A percentile compares a stretch with the other conserved stretches of the same genome.
phyloP scores from a whole-genome alignment of 2,329 filamentous ascomycete species.

The Botrytis fabae region DNA sequence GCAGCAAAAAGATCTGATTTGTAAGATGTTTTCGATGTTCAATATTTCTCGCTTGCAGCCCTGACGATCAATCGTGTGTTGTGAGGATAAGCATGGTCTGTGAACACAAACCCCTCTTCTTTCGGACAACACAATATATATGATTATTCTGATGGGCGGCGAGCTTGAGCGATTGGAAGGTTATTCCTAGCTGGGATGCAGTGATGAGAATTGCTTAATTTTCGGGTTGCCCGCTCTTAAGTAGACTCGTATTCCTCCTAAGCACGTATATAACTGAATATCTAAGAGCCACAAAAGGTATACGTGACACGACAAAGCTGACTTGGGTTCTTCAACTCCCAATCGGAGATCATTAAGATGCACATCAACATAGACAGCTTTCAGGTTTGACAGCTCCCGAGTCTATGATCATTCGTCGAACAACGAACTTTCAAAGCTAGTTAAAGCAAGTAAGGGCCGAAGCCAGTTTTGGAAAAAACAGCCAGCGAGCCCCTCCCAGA shows the following conservation, averaged over 20 bases:
- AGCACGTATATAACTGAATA: background rate
- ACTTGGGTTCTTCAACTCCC: constrained; percentile 3
- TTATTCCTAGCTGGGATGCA: background rate
- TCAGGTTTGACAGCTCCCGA: constrained; percentile 11
- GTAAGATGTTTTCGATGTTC: constrained; percentile 5
- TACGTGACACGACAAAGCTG: background rate
- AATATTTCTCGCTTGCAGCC: constrained; percentile 17
- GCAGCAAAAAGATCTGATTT: constrained; percentile 10
- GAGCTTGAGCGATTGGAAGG: background rate
- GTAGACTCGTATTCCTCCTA: constrained; percentile 1
- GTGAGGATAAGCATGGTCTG: constrained; percentile 16
- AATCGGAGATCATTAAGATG: background rate
- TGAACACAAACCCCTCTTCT: constrained; percentile 22
- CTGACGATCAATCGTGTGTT: constrained; percentile 17
- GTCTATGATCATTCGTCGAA: constrained; percentile 9
- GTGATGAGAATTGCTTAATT: background rate
- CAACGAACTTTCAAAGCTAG: background rate
- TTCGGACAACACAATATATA: background rate
- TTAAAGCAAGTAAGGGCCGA: constrained; percentile 6
- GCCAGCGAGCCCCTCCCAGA: constrained; percentile 21
- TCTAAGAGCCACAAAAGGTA: constrained; percentile 7
- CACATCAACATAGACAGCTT: constrained; percentile 4
- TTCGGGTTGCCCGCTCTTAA: background rate
- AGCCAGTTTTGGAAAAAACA: background rate
- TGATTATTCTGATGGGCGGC: background rate